Evolutionary conservation across 371 early-diverging fungal genomes (phyloP).

Genomic region (Sporodiniella umbellata): DNA sequence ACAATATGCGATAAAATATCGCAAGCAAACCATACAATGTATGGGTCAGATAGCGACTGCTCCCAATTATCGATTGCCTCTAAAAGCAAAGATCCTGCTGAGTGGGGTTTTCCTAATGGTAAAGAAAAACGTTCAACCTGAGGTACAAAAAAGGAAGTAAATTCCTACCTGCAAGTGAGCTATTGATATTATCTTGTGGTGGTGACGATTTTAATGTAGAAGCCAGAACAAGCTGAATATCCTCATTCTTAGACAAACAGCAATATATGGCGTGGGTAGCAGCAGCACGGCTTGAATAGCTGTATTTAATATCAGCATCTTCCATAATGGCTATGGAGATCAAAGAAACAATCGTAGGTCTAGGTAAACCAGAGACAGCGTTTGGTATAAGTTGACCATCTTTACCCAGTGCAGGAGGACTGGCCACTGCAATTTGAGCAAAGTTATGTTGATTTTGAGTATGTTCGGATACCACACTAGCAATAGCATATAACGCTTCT

Average conservation of each 20-base stretch:
- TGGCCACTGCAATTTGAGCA: constrained; percentile 48
- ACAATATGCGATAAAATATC: constrained; percentile 78
- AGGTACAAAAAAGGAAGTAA: no score
- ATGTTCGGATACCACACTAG: constrained; percentile 78
- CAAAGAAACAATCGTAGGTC: constrained; percentile 60
- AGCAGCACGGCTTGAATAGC: constrained; percentile 68
- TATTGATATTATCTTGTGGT: constrained; percentile 62
- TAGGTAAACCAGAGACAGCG: constrained; percentile 27
- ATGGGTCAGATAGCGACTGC: constrained; percentile 68
- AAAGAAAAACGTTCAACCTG: not conserved
- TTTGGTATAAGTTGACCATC: constrained; percentile 23
- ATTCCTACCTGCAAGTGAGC: constrained; percentile 33
- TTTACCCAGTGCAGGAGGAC: constrained; percentile 27
- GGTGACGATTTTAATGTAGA: constrained; percentile 78
- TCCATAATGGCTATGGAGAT: constrained; percentile 56
- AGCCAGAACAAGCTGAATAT: constrained; percentile 82
- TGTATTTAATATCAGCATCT: constrained; percentile 42
- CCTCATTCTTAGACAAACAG: constrained; percentile 75
- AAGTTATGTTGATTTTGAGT: constrained; percentile 72
- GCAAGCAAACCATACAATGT: constrained; percentile 87
- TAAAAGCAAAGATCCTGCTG: constrained; percentile 83
- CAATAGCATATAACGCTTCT: constrained; percentile 80
- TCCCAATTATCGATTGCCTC: constrained; percentile 78
- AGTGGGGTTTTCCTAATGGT: constrained; percentile 51
- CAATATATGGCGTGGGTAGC: constrained; percentile 72